phyloP scores from a whole-genome alignment of 192 early-diverging fungal species.

The Nowakowskiella sp. region DNA sequence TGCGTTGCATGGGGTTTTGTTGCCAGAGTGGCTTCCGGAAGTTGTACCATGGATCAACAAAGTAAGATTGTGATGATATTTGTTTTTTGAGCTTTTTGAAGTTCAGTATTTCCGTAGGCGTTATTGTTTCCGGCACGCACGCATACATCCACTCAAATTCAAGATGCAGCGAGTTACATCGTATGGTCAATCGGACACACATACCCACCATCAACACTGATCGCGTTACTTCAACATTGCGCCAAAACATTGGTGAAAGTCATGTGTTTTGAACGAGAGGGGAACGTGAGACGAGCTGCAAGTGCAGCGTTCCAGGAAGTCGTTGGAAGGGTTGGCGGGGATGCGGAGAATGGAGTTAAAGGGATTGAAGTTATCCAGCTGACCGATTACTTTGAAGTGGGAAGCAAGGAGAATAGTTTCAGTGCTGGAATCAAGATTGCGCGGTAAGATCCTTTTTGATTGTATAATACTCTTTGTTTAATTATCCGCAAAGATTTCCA shows the following conservation, averaged over 20 bases:
- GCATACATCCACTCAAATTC: constrained; percentile 88
- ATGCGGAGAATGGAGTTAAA: not conserved
- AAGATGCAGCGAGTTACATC: constrained; percentile 94
- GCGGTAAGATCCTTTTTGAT: constrained; percentile 31
- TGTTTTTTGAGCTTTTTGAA: not conserved
- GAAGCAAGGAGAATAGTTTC: constrained; percentile 71
- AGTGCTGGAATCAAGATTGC: constrained; percentile 65
- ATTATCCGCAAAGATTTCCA: constrained; percentile 41
- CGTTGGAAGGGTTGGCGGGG: constrained; percentile 66
- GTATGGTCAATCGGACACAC: constrained; percentile 96
- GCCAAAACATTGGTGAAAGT: constrained; percentile 71
- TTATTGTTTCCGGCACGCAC: constrained; percentile 77
- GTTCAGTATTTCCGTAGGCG: constrained; percentile 30
- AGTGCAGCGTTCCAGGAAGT: constrained; percentile 97
- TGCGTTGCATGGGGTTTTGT: constrained; percentile 72
- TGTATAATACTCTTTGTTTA: not conserved
- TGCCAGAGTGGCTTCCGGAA: constrained; percentile 60
- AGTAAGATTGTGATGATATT: constrained; percentile 19
- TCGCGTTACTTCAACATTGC: constrained; percentile 52
- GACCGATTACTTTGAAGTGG: constrained; percentile 89
- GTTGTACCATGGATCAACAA: constrained; percentile 73
- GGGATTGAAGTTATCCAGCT: constrained; percentile 86
- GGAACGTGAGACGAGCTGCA: constrained; percentile 85
- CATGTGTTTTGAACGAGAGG: constrained; percentile 85
- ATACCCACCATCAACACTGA: constrained; percentile 64